phyloP scores from a whole-genome alignment of 2,329 filamentous ascomycete species.

The Chaetothyriales sp. region DNA sequence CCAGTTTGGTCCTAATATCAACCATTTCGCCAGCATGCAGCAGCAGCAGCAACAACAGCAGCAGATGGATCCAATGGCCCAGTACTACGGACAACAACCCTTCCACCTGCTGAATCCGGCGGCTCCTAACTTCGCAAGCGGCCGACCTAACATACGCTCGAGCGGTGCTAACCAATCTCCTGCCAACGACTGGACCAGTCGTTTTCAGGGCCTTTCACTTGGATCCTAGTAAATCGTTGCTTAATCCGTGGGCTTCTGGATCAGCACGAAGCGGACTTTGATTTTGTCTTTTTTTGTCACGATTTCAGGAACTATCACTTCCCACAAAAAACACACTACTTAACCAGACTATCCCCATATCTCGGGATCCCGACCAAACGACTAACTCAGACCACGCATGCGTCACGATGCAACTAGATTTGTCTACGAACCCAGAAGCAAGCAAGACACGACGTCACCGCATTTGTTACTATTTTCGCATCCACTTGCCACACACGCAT shows the following conservation, averaged over 20 bases:
- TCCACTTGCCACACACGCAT: not conserved
- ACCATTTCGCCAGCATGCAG: constrained; percentile 17
- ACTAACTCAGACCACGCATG: not conserved
- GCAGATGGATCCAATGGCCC: constrained; percentile 15
- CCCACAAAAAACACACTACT: not conserved
- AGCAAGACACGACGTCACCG: not conserved
- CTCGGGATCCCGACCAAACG: not conserved
- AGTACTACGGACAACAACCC: constrained; percentile 24
- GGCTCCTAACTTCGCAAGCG: constrained; percentile 15
- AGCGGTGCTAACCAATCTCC: constrained; percentile 23
- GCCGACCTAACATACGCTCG: constrained; percentile 14
- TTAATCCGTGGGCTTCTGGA: not conserved
- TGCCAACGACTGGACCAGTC: constrained; percentile 14
- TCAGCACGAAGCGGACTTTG: not conserved
- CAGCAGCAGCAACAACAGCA: constrained; percentile 1
- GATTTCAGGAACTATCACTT: not conserved
- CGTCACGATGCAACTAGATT: not conserved
- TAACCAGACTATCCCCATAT: not conserved
- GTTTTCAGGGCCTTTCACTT: constrained; percentile 53
- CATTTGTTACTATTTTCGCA: not conserved
- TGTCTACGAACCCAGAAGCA: not conserved
- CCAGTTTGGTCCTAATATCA: constrained; percentile 22
- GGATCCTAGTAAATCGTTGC: constrained; percentile 36
- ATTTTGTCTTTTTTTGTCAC: not conserved
- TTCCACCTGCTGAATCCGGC: constrained; percentile 11